Percentiles rank a stretch among this genome's conserved stretches.
Conservation (phyloP, 1,284 basidiomycete genomes). For the Megacollybia platyphylla region DNA sequence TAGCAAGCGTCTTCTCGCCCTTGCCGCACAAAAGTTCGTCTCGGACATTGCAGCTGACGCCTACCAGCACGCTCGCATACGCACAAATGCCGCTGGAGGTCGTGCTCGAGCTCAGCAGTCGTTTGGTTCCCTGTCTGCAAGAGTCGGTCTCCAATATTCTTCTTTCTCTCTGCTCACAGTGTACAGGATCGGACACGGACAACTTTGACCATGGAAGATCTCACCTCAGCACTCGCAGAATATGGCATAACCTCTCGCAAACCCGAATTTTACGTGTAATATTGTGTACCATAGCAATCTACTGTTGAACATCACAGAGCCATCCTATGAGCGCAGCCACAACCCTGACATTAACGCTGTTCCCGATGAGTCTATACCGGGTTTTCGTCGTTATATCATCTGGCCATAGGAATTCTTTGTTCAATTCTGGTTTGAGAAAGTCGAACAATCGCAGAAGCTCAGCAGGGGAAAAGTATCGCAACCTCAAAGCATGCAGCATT, state of each 20-base stretch:
- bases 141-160: not conserved
- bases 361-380: slow-evolving; percentile 64
- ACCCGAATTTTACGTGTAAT: slow-evolving; percentile 76
- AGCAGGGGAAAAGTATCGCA: slow-evolving; percentile 62
- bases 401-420: slow-evolving; percentile 44
- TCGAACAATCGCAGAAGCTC: slow-evolving; percentile 60
- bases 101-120: slow-evolving; percentile 47
- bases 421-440: slow-evolving; percentile 21
- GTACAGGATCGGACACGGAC: slow-evolving; percentile 49
- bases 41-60: slow-evolving; percentile 96
- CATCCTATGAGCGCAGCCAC: slow-evolving; percentile 33
- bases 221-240: slow-evolving; percentile 84
- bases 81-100: slow-evolving; percentile 63
- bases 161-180: not conserved
- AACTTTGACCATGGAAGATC: slow-evolving; percentile 96
- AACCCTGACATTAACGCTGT: slow-evolving; percentile 67
- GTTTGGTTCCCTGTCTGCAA: slow-evolving; percentile 26
- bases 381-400: slow-evolving; percentile 42
- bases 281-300: not conserved
- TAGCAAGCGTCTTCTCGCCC: slow-evolving; percentile 87
- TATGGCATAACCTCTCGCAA: slow-evolving; percentile 94
- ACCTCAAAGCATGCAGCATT: slow-evolving; percentile 38
- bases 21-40: slow-evolving; percentile 97
- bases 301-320: too few relatives aligned
- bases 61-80: slow-evolving; percentile 93